Evolutionary conservation across 345 rosid genomes (phyloP).

Genomic region (Lumnitzera racemosa): DNA sequence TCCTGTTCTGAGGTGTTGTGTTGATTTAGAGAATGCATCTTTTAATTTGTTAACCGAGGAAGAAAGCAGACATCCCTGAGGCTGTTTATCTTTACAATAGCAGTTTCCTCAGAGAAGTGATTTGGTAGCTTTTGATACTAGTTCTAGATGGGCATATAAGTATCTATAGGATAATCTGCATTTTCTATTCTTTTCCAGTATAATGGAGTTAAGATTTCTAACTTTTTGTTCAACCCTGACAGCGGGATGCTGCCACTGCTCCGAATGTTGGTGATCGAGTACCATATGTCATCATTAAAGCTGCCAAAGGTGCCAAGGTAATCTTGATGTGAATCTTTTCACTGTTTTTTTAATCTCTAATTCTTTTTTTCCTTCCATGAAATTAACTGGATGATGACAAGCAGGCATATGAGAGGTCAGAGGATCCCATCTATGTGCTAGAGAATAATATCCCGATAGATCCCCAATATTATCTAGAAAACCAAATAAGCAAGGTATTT

Average conservation of each 20-base stretch:
- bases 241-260: slow-evolving; percentile 98
- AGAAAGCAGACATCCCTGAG: too few relatives aligned
- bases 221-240: slow-evolving; percentile 20
- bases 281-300: slow-evolving; percentile 86
- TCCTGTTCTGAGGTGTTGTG: too few relatives aligned
- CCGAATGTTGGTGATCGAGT: slow-evolving; percentile 99
- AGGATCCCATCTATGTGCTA: slow-evolving; percentile 92
- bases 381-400: slow-evolving; percentile 6
- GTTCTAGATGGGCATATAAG: background rate
- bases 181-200: background rate
- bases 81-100: too few relatives aligned
- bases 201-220: background rate
- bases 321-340: slow-evolving; percentile 4
- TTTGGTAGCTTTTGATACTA: too few relatives aligned
- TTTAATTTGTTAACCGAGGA: too few relatives aligned
- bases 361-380: background rate
- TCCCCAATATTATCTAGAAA: slow-evolving; percentile 86
- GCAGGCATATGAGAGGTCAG: slow-evolving; percentile 94
- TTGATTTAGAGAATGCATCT: too few relatives aligned
- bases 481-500: slow-evolving; percentile 91
- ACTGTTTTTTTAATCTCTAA: background rate
- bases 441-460: slow-evolving; percentile 93
- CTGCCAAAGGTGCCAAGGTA: slow-evolving; percentile 98
- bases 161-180: background rate
- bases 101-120: too few relatives aligned